phyloP scores from a whole-genome alignment of 148 eudicot genomes.

The Gaultheria prostrata region DNA sequence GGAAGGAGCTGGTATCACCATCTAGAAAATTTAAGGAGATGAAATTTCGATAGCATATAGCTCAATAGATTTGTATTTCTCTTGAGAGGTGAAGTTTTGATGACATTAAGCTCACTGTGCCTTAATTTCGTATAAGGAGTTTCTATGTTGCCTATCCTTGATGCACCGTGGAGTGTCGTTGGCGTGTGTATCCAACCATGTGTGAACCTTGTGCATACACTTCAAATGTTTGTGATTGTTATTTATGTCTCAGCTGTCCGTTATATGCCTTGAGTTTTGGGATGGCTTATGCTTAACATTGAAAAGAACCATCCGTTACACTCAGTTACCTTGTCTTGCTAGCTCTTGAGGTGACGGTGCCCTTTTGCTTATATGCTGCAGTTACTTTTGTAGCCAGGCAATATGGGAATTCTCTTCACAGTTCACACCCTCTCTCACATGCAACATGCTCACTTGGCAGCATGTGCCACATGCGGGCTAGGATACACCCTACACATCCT shows the following conservation, averaged over 20 bases:
- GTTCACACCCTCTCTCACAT: neutral
- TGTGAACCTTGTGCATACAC: neutral
- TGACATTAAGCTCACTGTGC: neutral
- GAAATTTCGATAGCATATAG: neutral
- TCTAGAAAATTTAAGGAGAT: neutral
- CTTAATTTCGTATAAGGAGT: neutral
- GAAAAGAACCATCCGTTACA: neutral
- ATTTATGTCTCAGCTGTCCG: neutral
- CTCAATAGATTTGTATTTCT: neutral
- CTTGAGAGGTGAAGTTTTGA: neutral
- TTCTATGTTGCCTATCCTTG: neutral
- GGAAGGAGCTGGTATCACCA: neutral
- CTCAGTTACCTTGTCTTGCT: neutral
- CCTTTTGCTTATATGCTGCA: conserved; percentile 1
- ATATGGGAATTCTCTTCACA: neutral
- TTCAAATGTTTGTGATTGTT: neutral
- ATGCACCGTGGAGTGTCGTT: neutral
- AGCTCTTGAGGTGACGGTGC: neutral
- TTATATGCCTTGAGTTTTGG: neutral
- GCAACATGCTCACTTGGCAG: neutral
- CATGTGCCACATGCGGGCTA: neutral
- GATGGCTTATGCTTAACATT: neutral
- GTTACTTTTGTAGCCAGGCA: neutral
- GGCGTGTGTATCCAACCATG: neutral
- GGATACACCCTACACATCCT: neutral